These are phyloP conservation scores for Casuarina equisetifolia DNA, from an alignment of 306 rosid species.

Conservation along the genomic window DNA sequence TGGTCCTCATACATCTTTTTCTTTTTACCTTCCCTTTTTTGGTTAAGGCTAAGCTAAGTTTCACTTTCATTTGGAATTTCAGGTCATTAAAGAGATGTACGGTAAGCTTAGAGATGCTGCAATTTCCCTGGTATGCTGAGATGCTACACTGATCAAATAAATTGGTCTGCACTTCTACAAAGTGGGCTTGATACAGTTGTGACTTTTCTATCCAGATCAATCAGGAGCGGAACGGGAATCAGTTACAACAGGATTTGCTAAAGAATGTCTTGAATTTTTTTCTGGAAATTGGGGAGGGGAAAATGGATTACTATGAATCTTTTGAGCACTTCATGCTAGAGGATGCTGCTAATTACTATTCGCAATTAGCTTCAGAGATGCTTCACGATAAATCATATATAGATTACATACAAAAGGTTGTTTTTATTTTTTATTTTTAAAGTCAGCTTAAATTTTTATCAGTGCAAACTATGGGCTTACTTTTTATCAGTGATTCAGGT, in stretches of 20 bases:
- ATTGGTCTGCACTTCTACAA: background rate
- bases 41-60: conserved; percentile 1
- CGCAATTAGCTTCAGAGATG: background rate
- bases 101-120: background rate
- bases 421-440: background rate
- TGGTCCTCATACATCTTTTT: background rate
- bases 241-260: background rate
- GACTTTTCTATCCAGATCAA: background rate
- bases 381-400: background rate
- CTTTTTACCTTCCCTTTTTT: background rate
- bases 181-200: background rate
- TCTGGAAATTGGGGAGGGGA: background rate
- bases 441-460: background rate
- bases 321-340: conserved; percentile 3
- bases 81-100: background rate
- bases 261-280: background rate
- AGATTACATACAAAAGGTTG: background rate
- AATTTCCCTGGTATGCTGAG: conserved; percentile 2
- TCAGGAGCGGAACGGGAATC: background rate
- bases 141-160: background rate
- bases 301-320: background rate
- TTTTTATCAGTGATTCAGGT: background rate
- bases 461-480: background rate
- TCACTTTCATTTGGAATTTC: background rate
- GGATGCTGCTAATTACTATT: conserved; percentile 1